These are phyloP conservation scores for Chaetomidium leptoderma DNA, from an alignment of 495 filamentous ascomycete genomes.

Conservation along the genomic window DNA sequence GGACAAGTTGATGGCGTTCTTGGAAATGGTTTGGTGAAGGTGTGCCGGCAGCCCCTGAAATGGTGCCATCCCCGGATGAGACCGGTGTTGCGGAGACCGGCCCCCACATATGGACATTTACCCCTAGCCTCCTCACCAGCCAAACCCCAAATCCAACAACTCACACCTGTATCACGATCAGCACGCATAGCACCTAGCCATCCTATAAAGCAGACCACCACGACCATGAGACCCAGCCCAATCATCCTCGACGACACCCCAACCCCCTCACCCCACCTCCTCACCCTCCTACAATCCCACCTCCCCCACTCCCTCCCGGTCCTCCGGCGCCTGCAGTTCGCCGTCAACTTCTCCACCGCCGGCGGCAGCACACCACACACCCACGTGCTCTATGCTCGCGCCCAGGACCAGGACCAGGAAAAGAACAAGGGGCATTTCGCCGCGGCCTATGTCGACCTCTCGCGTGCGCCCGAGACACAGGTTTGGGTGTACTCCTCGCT, in stretches of 20 bases:
- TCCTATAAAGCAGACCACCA: not conserved
- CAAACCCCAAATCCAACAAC: too few species aligned
- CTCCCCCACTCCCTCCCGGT: slow-evolving; percentile 55
- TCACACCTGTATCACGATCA: too few species aligned
- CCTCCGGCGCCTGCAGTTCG: slow-evolving; percentile 56
- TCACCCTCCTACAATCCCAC: slow-evolving; percentile 44
- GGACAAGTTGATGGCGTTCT: too few species aligned
- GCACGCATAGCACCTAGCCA: not conserved
- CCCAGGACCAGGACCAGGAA: not conserved
- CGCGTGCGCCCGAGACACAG: slow-evolving; percentile 55
- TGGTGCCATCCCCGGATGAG: not conserved
- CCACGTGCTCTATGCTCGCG: slow-evolving; percentile 42
- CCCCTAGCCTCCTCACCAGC: not conserved
- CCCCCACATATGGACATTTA: not conserved
- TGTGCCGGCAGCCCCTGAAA: too few species aligned
- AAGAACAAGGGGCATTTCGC: slow-evolving; percentile 33
- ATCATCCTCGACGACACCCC: slow-evolving; percentile 9
- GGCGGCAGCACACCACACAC: slow-evolving; percentile 32
- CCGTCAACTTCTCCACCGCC: slow-evolving; percentile 28
- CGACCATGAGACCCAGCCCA: not conserved
- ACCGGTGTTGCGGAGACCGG: not conserved
- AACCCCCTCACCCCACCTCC: slow-evolving; percentile 37
- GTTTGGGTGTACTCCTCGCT: slow-evolving; percentile 56
- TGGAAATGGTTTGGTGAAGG: too few species aligned
- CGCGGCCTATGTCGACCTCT: slow-evolving; percentile 56